These are phyloP conservation scores for Massarina eburnea DNA, from an alignment of 2,329 filamentous ascomycete genomes.

Conservation along the genomic window DNA sequence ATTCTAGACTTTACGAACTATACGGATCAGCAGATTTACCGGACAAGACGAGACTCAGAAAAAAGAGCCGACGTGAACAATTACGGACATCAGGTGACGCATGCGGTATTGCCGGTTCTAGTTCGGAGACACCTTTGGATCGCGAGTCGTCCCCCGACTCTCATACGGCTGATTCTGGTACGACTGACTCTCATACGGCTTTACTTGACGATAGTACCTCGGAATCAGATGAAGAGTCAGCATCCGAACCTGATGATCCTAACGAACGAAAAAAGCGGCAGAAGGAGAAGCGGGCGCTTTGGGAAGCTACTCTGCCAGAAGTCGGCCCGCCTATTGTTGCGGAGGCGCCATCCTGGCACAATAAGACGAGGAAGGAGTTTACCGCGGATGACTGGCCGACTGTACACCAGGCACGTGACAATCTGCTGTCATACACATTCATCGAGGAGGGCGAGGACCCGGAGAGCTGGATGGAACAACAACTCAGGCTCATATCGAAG, in stretches of 20 bases:
- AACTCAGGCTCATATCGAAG: too few relatives aligned
- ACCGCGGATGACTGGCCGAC: too few relatives aligned
- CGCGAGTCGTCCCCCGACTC: not conserved
- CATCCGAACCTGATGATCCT: slow-evolving; percentile 8
- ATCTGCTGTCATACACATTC: too few relatives aligned
- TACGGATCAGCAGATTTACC: slow-evolving; percentile 11
- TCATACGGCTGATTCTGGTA: not conserved
- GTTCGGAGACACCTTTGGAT: slow-evolving; percentile 5
- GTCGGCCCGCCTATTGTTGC: not conserved
- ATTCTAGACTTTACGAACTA: slow-evolving; percentile 10
- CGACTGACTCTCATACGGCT: not conserved
- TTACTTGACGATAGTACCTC: slow-evolving; percentile 4
- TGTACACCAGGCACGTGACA: too few relatives aligned
- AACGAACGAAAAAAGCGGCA: slow-evolving; percentile 8
- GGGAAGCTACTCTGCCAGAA: slow-evolving; percentile 23
- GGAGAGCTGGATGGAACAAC: too few relatives aligned
- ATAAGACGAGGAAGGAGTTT: too few relatives aligned
- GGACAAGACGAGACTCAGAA: slow-evolving; percentile 15
- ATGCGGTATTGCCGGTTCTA: slow-evolving; percentile 3
- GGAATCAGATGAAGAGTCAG: slow-evolving; percentile 8
- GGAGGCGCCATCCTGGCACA: too few relatives aligned
- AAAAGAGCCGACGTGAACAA: slow-evolving; percentile 18
- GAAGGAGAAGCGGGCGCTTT: slow-evolving; percentile 18
- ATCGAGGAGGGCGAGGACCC: too few relatives aligned
- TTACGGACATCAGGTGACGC: slow-evolving; percentile 12